Base-by-base conservation (phyloP, 176 grass and related monocot species). In the Urochloa ruziziensis region DNA sequence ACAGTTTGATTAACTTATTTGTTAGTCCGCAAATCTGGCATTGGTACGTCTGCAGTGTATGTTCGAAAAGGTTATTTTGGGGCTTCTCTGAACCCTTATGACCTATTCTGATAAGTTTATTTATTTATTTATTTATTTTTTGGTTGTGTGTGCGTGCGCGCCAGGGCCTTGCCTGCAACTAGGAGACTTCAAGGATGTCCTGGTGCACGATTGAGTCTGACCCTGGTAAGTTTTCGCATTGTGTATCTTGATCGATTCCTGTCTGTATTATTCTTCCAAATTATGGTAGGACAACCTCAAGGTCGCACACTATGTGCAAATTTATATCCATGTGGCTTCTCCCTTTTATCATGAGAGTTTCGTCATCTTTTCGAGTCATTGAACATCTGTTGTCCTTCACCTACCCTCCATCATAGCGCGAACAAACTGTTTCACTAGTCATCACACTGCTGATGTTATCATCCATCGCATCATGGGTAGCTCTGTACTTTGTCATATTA, bases 171-270 rank as follows among this genome's bases (percentile, higher is more conserved):
- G n/a, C 11, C 10, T 12, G 34, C 19, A 6, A 54, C 7, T 56
- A 6, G 43, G 54, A 12, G 72, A 56, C 67, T 62, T 71, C 75
- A 70, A 83, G 65, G 61, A 97, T 97, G 95, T 92, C 92, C 68
- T 97, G 95, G 95, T 97, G 95, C 65, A 97, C 95, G 8, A 94
- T 97, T 68, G 92, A 94, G 74, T 97, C 95, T n/a, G 95, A 97
- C 60, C 95, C 95, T 39, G 95, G 92, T 97, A 62, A 91, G n/a
- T n/a, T n/a, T n/a, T n/a, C n/a, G 88, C 35, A 23, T 28, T 12
- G 42, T 39, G 24, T n/a, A n/a, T 71, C 15, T 24, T 47, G 16
- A 58, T 32, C 24, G 14, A 43, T 70, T 19, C 2, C 24, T 59
- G 0, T 13, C 14, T 62, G 5, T 17, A 30, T 40, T 39, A 1